A percentile compares a stretch with the other conserved stretches of the same genome.
phyloP scores from a whole-genome alignment of 169 alveolate species.

The Eimeria sp. region DNA sequence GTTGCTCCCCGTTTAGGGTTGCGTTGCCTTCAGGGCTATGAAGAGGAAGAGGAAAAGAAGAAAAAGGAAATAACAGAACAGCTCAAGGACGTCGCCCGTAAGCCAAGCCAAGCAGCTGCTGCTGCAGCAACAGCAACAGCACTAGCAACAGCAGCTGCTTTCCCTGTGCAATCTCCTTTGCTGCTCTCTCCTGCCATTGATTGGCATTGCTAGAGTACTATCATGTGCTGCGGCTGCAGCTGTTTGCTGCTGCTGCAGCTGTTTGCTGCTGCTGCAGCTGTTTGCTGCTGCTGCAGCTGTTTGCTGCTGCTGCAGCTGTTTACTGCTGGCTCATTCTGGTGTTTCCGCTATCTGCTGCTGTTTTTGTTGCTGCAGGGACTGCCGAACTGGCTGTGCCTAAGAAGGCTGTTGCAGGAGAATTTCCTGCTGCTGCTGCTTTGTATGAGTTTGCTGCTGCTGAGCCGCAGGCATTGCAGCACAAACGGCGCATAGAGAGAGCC shows the following conservation, averaged over 20 bases:
- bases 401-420: background rate
- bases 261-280: too few relatives aligned
- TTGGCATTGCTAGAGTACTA: background rate
- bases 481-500: background rate
- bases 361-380: background rate
- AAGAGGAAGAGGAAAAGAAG: conserved; percentile 18
- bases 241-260: background rate
- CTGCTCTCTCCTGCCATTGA: background rate
- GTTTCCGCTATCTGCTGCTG: background rate
- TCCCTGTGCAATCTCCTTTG: background rate
- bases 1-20: background rate
- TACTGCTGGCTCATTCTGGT: background rate
- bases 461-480: conserved; percentile 2
- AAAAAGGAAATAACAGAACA: conserved; percentile 8
- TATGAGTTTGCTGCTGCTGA: too few relatives aligned
- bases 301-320: background rate
- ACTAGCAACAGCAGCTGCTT: background rate
- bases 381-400: background rate
- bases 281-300: too few relatives aligned
- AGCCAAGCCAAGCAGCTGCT: background rate
- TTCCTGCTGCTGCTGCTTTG: too few relatives aligned
- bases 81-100: conserved; percentile 11
- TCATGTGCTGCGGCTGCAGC: background rate
- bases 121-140: conserved; percentile 53
- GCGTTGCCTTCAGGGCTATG: conserved; percentile 4